Percentiles rank a stretch among this genome's conserved stretches.
Evolutionary conservation across 2,329 filamentous ascomycete species (phyloP).

Genomic region (Fusarium setosum): DNA sequence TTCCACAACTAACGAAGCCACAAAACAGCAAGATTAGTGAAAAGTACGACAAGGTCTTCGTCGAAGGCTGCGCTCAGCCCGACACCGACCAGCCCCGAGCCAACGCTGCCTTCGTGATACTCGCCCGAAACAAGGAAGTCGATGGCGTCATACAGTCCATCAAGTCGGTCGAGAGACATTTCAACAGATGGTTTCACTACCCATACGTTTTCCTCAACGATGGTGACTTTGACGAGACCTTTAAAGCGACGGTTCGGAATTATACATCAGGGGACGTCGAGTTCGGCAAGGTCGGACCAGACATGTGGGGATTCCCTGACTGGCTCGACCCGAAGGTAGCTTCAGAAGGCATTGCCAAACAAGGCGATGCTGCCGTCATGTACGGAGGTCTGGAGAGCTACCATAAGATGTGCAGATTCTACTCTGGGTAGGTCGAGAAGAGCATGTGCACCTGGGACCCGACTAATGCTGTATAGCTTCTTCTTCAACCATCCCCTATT

Average conservation of each 20-base stretch:
- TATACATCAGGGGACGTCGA: conserved; percentile 91
- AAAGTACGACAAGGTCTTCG: conserved; percentile 96
- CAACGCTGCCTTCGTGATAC: conserved; percentile 95
- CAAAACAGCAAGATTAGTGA: conserved; percentile 88
- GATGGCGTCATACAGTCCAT: conserved; percentile 96
- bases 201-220: conserved; percentile 99
- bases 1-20: conserved; percentile 26
- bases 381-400: conserved; percentile 99
- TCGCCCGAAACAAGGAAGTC: conserved; percentile 95
- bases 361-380: conserved; percentile 98
- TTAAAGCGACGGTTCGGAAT: conserved; percentile 88
- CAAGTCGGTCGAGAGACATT: conserved; percentile 97
- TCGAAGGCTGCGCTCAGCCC: conserved; percentile 86
- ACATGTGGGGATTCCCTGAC: conserved; percentile 96
- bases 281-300: conserved; percentile 90
- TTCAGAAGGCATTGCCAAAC: conserved; percentile 95
- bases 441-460: background rate
- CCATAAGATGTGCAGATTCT: conserved; percentile 99
- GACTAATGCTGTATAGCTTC: conserved; percentile 65
- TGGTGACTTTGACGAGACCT: conserved; percentile 93
- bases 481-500: conserved; percentile 98
- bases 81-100: conserved; percentile 83
- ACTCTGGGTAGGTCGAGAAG: conserved; percentile 79
- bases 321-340: conserved; percentile 96
- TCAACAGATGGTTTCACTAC: conserved; percentile 99